These are phyloP conservation scores for Mucor racemosus DNA, from an alignment of 371 early-diverging fungal genomes.

Conservation along the genomic window DNA sequence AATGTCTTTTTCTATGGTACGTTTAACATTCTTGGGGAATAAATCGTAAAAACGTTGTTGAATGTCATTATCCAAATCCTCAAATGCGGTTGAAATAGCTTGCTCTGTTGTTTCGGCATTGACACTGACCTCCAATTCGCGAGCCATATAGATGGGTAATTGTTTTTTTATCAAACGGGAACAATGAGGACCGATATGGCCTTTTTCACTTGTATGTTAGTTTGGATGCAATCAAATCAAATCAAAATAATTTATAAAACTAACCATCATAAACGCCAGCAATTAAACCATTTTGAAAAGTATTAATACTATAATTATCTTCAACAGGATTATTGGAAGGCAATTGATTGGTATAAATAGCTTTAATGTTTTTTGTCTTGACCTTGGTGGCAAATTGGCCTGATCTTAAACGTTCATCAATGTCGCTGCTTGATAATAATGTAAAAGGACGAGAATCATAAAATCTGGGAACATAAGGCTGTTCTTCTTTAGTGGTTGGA, in stretches of 20 bases:
- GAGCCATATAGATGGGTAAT: constrained; percentile 51
- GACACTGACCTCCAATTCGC: constrained; percentile 26
- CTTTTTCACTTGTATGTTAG: constrained; percentile 18
- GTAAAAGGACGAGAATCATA: constrained; percentile 43
- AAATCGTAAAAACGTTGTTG: constrained; percentile 60
- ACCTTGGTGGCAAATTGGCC: constrained; percentile 36
- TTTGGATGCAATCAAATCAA: not conserved
- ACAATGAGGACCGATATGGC: constrained; percentile 52
- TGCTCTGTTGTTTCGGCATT: constrained; percentile 19
- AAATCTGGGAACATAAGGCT: constrained; percentile 7
- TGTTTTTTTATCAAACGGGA: constrained; percentile 43
- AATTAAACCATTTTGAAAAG: constrained; percentile 34
- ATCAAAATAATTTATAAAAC: not conserved
- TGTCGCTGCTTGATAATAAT: constrained; percentile 33
- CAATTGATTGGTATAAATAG: constrained; percentile 44
- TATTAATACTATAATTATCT: constrained; percentile 48
- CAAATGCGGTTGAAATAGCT: constrained; percentile 59
- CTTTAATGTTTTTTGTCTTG: constrained; percentile 29
- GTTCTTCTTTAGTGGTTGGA: not conserved
- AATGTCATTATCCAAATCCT: constrained; percentile 61
- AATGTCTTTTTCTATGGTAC: constrained; percentile 47
- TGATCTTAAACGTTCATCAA: constrained; percentile 35
- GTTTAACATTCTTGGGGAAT: constrained; percentile 41
- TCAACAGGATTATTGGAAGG: constrained; percentile 54
- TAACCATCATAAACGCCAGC: constrained; percentile 60